Base-by-base conservation (phyloP, 495 filamentous ascomycete species). In the Aspergillus ostianus region DNA sequence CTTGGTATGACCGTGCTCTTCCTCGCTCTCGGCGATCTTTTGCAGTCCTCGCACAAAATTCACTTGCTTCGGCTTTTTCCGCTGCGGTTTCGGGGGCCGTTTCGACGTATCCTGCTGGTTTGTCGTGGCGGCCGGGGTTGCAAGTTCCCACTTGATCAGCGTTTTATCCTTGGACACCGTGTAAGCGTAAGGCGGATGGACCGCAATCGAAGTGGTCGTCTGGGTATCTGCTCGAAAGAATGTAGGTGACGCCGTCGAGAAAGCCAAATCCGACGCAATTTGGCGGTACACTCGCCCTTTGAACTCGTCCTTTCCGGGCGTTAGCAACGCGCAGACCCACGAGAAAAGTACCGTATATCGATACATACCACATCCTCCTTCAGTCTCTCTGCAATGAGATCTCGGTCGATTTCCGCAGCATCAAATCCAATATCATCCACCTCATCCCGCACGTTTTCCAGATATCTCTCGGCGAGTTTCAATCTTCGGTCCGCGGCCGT, bases 391-490 rank as follows among this genome's bases (percentile, higher is more conserved):
- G 94, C 92, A 66, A 98, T 94, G 52, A 96, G 79, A 64, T 98
- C 92, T 47, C 87, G 80, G 73, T 98, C 94, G 48, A 98, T 90
- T 19, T 97, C 87, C 60, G 87, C 92, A 4, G 94, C 94, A 76
- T 98, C 91, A 65, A 97, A 98, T 6, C 90, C 94, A 53, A 78
- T 82, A 67, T 88, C 87, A 53, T 89, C 85, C 26, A 95, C 89
- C 68, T 97, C 92, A 53, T 89, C 82, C 52, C 86, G 82, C 53
- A 96, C 87, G 68, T 95, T 97, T 18, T 95, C 89, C 49, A 98
- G 80, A 71, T 98, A 98, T 62, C 90, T 87, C 76, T 97, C 91
- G 9, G 94, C 94, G 41, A 98, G 84, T 65, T 93, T 87, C 64
- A 96, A 72, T 58, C 94, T 84, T 71, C 90, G 87, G 66, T 96